Conservation (phyloP, 1,139 yeast species). For the Yamadazyma atmosphaerica region DNA sequence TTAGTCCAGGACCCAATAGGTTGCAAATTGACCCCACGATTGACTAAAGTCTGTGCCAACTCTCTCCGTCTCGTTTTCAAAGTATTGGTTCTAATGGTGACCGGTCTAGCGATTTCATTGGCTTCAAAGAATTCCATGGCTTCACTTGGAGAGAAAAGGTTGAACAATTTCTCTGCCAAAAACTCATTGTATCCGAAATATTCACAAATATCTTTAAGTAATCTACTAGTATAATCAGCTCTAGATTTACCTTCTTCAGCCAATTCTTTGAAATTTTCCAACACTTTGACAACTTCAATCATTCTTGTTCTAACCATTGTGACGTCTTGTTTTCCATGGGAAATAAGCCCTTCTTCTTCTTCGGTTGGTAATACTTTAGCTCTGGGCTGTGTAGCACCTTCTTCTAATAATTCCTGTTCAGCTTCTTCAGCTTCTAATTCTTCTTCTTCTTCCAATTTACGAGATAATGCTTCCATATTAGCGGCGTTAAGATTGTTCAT, state of each 20-base stretch:
- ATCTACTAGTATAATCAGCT: conserved; percentile 73
- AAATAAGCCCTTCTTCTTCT: conserved; percentile 53
- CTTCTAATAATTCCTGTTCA: conserved; percentile 67
- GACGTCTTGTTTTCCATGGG: conserved; percentile 65
- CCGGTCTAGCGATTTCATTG: conserved; percentile 94
- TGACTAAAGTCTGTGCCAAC: conserved; percentile 90
- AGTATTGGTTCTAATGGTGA: conserved; percentile 95
- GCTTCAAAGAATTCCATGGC: conserved; percentile 99
- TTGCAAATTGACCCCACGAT: conserved; percentile 95
- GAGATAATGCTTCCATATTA: conserved; percentile 81
- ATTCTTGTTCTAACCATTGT: conserved; percentile 88
- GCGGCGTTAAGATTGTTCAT: conserved; percentile 79
- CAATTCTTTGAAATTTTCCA: conserved; percentile 82
- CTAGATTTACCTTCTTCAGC: conserved; percentile 88
- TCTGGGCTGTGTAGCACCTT: conserved; percentile 63
- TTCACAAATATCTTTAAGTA: conserved; percentile 81
- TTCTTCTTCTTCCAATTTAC: conserved; percentile 68
- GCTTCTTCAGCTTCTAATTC: conserved; percentile 76
- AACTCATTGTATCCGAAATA: conserved; percentile 97
- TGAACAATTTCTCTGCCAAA: conserved; percentile 89
- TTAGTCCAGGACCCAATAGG: conserved; percentile 98
- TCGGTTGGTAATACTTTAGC: conserved; percentile 67
- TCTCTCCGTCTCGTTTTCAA: conserved; percentile 93
- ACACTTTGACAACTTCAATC: conserved; percentile 93
- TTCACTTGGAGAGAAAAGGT: conserved; percentile 89